phyloP scores from a whole-genome alignment of 148 eudicot species.

The Mesembryanthemum crystallinum region DNA sequence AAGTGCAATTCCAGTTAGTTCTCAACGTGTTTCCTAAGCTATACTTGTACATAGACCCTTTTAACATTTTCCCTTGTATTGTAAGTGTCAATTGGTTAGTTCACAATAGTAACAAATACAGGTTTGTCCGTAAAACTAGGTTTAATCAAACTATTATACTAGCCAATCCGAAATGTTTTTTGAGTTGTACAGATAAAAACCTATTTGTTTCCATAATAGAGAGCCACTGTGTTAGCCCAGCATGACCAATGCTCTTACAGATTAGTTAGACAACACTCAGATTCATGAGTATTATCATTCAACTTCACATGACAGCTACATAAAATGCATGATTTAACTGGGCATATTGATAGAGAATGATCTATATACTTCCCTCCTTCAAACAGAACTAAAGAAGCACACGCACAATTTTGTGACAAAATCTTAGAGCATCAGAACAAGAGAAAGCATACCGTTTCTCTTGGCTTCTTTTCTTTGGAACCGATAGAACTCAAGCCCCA shows the following conservation, averaged over 20 bases:
- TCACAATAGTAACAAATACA: too few species aligned
- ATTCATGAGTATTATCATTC: neutral
- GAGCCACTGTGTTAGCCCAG: neutral
- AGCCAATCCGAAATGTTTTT: too few species aligned
- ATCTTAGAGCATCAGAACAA: neutral
- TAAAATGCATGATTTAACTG: too few species aligned
- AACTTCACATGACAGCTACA: neutral
- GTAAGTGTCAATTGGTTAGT: too few species aligned
- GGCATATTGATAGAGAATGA: neutral
- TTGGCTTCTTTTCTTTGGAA: constrained; percentile 88
- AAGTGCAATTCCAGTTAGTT: too few species aligned
- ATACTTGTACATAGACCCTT: too few species aligned
- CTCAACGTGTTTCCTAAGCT: too few species aligned
- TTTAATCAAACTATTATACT: too few species aligned
- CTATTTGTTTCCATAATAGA: neutral
- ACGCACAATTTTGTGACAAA: neutral
- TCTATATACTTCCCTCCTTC: neutral
- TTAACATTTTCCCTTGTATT: too few species aligned
- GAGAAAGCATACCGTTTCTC: constrained; percentile 58
- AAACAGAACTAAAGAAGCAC: neutral
- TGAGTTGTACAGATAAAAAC: too few species aligned
- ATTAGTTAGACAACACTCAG: neutral
- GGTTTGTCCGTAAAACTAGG: too few species aligned
- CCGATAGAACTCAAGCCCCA: constrained; percentile 82
- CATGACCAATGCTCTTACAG: neutral